Evolutionary conservation across 1,284 basidiomycete species (phyloP), one percentile per base, ranked within the genome.

Genomic region (Naganishia liquefaciens): DNA sequence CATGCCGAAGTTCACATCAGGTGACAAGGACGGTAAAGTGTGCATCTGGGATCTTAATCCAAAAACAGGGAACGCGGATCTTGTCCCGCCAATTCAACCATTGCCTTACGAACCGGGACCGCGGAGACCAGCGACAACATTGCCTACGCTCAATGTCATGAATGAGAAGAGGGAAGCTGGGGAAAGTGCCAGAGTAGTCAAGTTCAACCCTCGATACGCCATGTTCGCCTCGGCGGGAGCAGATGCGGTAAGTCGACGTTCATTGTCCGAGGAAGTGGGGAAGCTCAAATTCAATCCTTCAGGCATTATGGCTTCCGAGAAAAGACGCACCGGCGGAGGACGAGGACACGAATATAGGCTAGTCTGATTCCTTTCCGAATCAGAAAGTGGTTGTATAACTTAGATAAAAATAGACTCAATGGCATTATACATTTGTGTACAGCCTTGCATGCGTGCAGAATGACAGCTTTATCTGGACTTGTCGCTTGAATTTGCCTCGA

Each of bases 171-270:
- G 68, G 86, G n/a, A 54, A 55, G 39, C 54, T 63, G 70, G 17
- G 50, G 72, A 58, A 19, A 88, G 90, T 27, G 85, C 87, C 33
- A 81, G 93, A 73, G 91, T 90, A 68, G 89, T 95, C 3, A 85
- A 83, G 70, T 94, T 93, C 76, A 96, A 94, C 73, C 91, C 93
- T 7, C 84, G 90, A 63, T 83, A 86, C 66, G 87, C 87, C n/a
- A 93, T 96, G 90, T 82, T 96, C 82, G 88, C 86, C 57, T 87
- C 87, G 1, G 93, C 89, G 13, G 93, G 92, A 5, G 83, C 86
- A 64, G 91, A 94, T 74, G 75, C 95, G 79, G 92, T 93, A 72
- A 70, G 89, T 82, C 40, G 25, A 43, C 28, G 0, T 17, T 21
- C 19, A 6, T 23, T 37, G n/a, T 7, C 25, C 2, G 28, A 53